Conservation (phyloP, 1,284 basidiomycete genomes). For the Schizophyllum amplum region DNA sequence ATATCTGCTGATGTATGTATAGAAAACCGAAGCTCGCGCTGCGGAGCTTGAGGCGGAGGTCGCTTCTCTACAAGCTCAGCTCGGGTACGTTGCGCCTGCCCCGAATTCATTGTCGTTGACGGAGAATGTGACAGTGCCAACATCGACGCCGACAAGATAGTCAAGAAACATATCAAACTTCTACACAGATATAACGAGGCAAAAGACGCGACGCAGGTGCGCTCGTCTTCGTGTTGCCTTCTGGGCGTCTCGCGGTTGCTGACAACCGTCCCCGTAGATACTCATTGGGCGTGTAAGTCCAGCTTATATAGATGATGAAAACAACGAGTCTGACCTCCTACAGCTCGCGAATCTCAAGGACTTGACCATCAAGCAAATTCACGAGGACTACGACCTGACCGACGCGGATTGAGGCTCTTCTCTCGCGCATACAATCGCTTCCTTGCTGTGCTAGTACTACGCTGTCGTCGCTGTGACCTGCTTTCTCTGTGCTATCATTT, state of each 20-base stretch:
- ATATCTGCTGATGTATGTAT: background rate
- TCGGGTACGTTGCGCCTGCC: conserved; percentile 39
- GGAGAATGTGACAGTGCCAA: conserved; percentile 28
- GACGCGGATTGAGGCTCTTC: conserved; percentile 28
- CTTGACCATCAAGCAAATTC: conserved; percentile 62
- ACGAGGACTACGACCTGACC: conserved; percentile 55
- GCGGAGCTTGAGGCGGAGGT: conserved; percentile 46
- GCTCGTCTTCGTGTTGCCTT: conserved; percentile 5
- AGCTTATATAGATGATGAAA: conserved; percentile 5
- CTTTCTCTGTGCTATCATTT: background rate
- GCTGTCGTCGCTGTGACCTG: background rate
- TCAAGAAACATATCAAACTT: conserved; percentile 61
- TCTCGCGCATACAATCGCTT: background rate
- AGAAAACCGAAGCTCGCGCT: conserved; percentile 50
- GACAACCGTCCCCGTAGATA: conserved; percentile 28
- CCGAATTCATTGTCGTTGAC: background rate
- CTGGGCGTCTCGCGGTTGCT: background rate
- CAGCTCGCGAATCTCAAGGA: conserved; percentile 60
- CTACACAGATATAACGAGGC: conserved; percentile 74
- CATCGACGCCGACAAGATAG: conserved; percentile 56
- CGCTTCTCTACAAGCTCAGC: conserved; percentile 35
- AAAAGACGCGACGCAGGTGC: conserved; percentile 71
- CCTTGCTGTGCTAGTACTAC: background rate
- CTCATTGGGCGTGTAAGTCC: conserved; percentile 46
- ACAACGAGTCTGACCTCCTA: background rate